A percentile compares a stretch with the other conserved stretches of the same genome.
Evolutionary conservation across 306 rosid genomes (phyloP).

Genomic region (Prunus campanulata): DNA sequence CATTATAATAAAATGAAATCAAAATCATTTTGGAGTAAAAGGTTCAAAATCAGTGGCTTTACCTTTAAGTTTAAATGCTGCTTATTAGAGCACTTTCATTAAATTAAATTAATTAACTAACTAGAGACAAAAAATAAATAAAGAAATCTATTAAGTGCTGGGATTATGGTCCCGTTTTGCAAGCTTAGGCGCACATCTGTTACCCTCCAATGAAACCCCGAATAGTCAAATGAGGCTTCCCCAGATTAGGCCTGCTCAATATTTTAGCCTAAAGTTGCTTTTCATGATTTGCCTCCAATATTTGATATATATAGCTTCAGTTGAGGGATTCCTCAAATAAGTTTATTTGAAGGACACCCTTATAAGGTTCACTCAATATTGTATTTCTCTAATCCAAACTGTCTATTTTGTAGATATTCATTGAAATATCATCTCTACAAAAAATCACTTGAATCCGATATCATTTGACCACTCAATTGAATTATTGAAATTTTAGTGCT

Average conservation of each 20-base stretch:
- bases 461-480: too few species aligned
- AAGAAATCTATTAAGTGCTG: not conserved
- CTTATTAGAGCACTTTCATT: not conserved
- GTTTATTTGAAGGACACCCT: accelerated
- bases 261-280: too few species aligned
- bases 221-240: slow-evolving; percentile 5
- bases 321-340: too few species aligned
- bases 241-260: slow-evolving; percentile 7
- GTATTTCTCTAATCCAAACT: too few species aligned
- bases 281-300: not conserved
- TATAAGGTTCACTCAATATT: too few species aligned
- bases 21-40: not conserved
- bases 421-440: too few species aligned
- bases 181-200: not conserved
- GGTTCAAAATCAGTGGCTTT: not conserved
- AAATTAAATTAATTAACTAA: not conserved
- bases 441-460: too few species aligned
- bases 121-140: slow-evolving; percentile 4
- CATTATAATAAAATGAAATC: not conserved
- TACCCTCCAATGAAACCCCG: not conserved
- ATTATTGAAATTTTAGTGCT: too few species aligned
- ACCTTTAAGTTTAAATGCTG: not conserved
- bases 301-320: not conserved
- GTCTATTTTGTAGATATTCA: too few species aligned
- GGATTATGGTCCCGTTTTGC: slow-evolving; percentile 7